Conservation (phyloP, 345 rosid species). For the Alliaria petiolata region DNA sequence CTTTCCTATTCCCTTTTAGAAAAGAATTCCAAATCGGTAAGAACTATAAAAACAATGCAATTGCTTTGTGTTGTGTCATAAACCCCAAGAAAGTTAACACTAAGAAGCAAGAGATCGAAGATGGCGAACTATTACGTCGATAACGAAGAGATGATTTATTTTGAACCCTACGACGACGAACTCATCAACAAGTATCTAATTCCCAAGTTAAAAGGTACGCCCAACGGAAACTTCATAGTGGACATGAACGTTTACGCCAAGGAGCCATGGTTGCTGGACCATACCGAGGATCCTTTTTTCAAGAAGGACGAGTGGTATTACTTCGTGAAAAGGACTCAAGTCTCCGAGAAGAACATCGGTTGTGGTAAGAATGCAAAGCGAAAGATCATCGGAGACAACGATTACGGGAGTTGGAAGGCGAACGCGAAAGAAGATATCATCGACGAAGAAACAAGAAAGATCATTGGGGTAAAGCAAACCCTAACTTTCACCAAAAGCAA, state of each 20-base stretch:
- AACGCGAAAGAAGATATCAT: background rate
- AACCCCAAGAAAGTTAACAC: too few relatives aligned
- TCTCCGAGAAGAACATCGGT: background rate
- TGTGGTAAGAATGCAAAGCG: background rate
- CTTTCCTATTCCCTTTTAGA: too few relatives aligned
- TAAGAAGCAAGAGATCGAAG: too few relatives aligned
- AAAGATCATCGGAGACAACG: background rate
- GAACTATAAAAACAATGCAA: too few relatives aligned
- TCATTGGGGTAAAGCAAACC: background rate
- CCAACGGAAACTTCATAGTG: background rate
- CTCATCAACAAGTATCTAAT: too few relatives aligned
- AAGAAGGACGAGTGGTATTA: background rate
- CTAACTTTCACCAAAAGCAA: background rate
- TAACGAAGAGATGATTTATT: too few relatives aligned
- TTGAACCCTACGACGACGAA: too few relatives aligned
- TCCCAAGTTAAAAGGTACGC: background rate
- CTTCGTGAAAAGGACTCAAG: background rate
- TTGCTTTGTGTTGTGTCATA: too few relatives aligned
- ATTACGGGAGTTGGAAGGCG: background rate
- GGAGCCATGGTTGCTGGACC: slow-evolving; percentile 10
- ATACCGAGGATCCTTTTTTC: background rate
- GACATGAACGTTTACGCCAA: background rate
- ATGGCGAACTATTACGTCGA: too few relatives aligned
- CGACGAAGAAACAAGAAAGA: background rate
- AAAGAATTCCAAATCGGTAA: too few relatives aligned